Evolutionary conservation across 257 asterid genomes (phyloP), one percentile per base, ranked within the genome.

Genomic region (Nicotiana knightiana): DNA sequence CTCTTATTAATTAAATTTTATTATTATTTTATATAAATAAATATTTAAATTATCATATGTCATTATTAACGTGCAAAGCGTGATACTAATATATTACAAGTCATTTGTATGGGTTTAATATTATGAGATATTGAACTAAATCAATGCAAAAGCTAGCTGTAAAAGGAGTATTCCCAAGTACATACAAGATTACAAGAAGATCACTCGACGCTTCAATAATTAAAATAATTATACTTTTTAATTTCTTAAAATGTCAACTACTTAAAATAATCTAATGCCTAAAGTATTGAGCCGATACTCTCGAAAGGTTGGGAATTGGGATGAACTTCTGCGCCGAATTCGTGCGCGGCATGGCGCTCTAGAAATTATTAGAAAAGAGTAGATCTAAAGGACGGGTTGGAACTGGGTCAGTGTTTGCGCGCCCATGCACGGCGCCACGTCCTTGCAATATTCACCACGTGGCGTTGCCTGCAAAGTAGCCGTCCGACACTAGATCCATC

Each of bases 341-440:
- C 13, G 37, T 71, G 61, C 61, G 61, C 79, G 61, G 61, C 61
- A 71, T 71, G 61, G 39, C 10, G 58, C 24, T 43, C 61, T 12
- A 46, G 61, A 24, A 43, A 21, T 39, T 68, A 17, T 66, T 32
- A 67, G 13, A 67, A 67, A 65, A 33, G 28, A 35, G 32, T 7
- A 67, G 55, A 67, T 67, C 17, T 67, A 67, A 67, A 68, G 55
- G 33, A 18, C 3, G 78, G 9, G 35, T 21, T 9, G n/a, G 59
- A 43, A 71, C 15, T 3, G 6, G 59, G 13, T 70, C 15, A 24
- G 79, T 13, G 12, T 46, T 46, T 13, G 21, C 6, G 21, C 6
- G 37, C 6, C 37, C 61, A 71, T 71, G 78, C 78, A 71, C 18
- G 61, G 13, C 61, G 61, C 61, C 79, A 71, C 79, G 61, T 71